Evolutionary conservation across 331 rosid species (phyloP), one percentile per base, ranked within the genome.

Genomic region (Malus hybrid): DNA sequence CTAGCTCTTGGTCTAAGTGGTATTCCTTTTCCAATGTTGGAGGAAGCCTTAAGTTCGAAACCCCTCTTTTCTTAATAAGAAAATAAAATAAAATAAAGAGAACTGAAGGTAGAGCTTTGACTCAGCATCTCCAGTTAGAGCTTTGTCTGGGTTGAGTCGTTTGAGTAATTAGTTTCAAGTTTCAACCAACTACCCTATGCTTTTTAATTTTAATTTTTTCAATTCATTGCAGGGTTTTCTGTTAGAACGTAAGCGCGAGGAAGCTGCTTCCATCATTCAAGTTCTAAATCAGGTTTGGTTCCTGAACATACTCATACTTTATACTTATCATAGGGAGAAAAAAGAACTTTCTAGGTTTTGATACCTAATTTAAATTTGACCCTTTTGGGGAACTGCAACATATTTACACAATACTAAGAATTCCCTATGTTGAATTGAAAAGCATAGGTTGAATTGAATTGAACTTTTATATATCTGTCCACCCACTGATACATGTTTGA

Each of bases 221-320:
- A 20, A 9, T 61, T 36, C 56, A 76, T 56, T 79, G 52, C 84
- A 91, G 98, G 97, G 93, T 76, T 79, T 88, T 76, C 80, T 93
- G 65, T 69, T 93, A 83, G 98, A 88, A 80, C 79, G 67, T 69
- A 93, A 89, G 78, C 89, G 96, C 6, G 84, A 81, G 79, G 92
- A 87, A 61, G 98, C 97, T 56, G 89, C 86, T 62, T 85, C 87
- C 4, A 2, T 89, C 82, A 87, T 93, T 76, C 89, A 89, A 74
- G 82, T 55, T 74, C 77, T 91, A 84, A 73, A 91, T 85, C 92
- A 89, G 98, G 98, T 93, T 66, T 50, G 55, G 6, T 76, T 59
- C 65, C 31, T 10, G 5, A 9, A 44, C 15, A 7, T 33, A 81
- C 14, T 50, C 2, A 31, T 34, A 16, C 24, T 27, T 15, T 69